Evolutionary conservation across 352 stramenopile species (phyloP), one percentile per base, ranked within the genome.

Genomic region (Pythium diclinum): DNA sequence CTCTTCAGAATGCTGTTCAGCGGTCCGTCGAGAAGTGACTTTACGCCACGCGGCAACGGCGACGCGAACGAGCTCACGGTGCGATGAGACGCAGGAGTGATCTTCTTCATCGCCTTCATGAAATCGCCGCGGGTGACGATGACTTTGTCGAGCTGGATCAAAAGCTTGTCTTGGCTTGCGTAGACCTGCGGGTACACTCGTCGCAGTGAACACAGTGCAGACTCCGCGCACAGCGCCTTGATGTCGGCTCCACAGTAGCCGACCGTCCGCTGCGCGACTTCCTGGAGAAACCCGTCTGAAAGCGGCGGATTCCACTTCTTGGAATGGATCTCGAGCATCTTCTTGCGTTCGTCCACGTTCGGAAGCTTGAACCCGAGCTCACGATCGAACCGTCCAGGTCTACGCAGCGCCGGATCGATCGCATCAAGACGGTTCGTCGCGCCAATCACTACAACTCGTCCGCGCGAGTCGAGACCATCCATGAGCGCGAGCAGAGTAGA

Each of bases 401-500:
- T 81, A 34, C 98, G 81, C 28, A 99, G 71, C 13, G 97, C 97
- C 6, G 92, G 87, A 73, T 99, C 97, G 38, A 99, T 94, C 3
- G 88, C 88, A 72, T 97, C 91, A 7, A 98, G 79, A n/a, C 97
- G 85, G 68, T 99, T 99, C 0, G 97, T 99, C 6, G 97, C 97
- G 16, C 90, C 97, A 59, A 99, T 94, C n/a, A 99, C 96, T 25
- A 99, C 83, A 1, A 99, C 96, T 30, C 95, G 93, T 52, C 83
- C 85, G 17, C 87, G 83, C 0, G 77, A 77, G 59, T 94, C 83
- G 70, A 95, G 88, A 6, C 92, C 92, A 55, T 98, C 92, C 91
- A 98, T 98, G 19, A 97, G 73, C 28, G 92, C 92, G 16, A 98
- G 71, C 61, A 98, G 68, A 3, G 92, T 98, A 5, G 92, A 97